Evolutionary conservation across 2,329 filamentous ascomycete species (phyloP).

Genomic region (Beauveria asiatica): DNA sequence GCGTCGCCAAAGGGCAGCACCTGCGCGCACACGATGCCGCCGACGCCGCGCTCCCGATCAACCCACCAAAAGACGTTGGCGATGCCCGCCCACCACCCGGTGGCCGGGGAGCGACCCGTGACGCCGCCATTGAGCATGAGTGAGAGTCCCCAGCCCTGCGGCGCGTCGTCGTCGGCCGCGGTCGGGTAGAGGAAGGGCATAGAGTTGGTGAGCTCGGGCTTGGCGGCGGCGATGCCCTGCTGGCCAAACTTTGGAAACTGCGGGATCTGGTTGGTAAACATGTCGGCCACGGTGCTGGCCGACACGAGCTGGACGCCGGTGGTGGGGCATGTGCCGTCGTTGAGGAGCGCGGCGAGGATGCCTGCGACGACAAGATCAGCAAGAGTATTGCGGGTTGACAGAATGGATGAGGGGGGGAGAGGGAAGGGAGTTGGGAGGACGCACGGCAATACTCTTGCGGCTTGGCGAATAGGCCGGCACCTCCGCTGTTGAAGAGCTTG

Average conservation of each 20-base stretch:
- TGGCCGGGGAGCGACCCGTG: conserved; percentile 44
- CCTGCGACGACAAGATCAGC: conserved; percentile 26
- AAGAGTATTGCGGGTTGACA: background rate
- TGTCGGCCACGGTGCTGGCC: conserved; percentile 48
- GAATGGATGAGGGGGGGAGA: background rate
- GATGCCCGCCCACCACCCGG: conserved; percentile 50
- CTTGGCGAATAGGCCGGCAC: conserved; percentile 51
- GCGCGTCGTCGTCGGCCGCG: conserved; percentile 26
- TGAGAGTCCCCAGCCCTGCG: conserved; percentile 57
- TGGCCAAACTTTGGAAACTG: conserved; percentile 44
- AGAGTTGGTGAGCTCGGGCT: conserved; percentile 39
- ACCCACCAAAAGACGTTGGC: conserved; percentile 56
- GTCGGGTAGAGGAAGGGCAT: conserved; percentile 42
- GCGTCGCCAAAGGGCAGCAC: conserved; percentile 41
- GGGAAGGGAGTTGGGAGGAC: conserved; percentile 15
- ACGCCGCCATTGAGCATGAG: conserved; percentile 45
- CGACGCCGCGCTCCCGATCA: conserved; percentile 51
- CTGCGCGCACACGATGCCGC: conserved; percentile 41
- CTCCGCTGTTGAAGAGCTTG: conserved; percentile 47
- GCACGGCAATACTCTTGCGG: conserved; percentile 52
- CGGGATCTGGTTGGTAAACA: conserved; percentile 58
- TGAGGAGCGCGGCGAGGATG: conserved; percentile 53
- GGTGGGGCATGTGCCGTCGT: conserved; percentile 51
- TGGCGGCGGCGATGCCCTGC: conserved; percentile 34
- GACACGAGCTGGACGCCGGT: conserved; percentile 47